phyloP scores from a whole-genome alignment of 2,329 filamentous ascomycete genomes.

The Phoma sp. region DNA sequence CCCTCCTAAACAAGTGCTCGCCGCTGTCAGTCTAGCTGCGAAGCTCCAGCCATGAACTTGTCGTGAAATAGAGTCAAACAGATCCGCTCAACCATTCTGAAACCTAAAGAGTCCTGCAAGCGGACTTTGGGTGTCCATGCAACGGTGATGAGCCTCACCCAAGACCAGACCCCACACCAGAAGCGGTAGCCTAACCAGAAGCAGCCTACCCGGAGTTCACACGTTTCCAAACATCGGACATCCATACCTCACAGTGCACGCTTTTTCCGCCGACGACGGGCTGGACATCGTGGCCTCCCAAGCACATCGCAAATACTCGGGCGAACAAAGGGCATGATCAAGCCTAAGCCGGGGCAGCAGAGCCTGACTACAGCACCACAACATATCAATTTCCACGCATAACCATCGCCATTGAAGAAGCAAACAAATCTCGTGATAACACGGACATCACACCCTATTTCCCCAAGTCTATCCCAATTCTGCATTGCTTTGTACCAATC shows the following conservation, averaged over 20 bases:
- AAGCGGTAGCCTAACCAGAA: background rate
- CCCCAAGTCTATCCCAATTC: background rate
- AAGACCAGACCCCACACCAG: background rate
- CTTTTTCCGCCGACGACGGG: background rate
- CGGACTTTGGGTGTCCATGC: background rate
- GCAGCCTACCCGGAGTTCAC: background rate
- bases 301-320: background rate
- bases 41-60: too few relatives aligned
- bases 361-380: background rate
- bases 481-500: background rate
- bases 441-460: background rate
- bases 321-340: background rate
- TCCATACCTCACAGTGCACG: constrained; percentile 1
- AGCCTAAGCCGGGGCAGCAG: background rate
- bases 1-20: too few relatives aligned
- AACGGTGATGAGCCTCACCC: background rate
- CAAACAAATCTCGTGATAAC: constrained; percentile 8
- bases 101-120: background rate
- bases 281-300: too few relatives aligned
- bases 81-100: too few relatives aligned
- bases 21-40: too few relatives aligned
- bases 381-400: background rate
- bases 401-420: background rate
- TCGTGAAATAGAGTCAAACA: too few relatives aligned
- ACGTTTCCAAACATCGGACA: background rate